Evolutionary conservation across 768 basidiomycete species (phyloP).

Genomic region (Glaciozyma martinii): DNA sequence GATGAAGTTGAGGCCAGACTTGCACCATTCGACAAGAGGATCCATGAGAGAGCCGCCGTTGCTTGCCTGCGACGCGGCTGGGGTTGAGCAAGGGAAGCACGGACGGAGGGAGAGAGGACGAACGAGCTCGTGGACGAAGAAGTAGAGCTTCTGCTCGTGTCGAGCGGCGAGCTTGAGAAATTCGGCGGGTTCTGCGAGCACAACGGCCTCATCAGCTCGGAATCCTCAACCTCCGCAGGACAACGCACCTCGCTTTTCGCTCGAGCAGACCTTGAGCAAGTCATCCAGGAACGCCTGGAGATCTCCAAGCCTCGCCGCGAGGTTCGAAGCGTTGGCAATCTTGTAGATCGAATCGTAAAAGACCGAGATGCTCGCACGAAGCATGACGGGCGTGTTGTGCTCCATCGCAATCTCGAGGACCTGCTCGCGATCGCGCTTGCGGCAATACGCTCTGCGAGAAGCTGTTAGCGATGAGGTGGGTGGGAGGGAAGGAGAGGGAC

Average conservation of each 20-base stretch:
- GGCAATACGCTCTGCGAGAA: slow-evolving; percentile 21
- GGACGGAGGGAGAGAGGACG: neutral
- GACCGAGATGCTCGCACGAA: slow-evolving; percentile 19
- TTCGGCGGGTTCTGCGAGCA: slow-evolving; percentile 10
- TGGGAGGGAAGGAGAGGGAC: neutral
- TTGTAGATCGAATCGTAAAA: slow-evolving; percentile 28
- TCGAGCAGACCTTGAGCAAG: slow-evolving; percentile 1
- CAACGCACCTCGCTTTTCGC: slow-evolving; percentile 6
- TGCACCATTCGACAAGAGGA: slow-evolving; percentile 19
- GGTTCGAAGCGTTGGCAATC: slow-evolving; percentile 23
- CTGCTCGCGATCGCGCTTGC: slow-evolving; percentile 24
- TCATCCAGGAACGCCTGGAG: slow-evolving; percentile 28
- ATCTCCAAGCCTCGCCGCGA: slow-evolving; percentile 23
- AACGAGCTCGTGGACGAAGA: slow-evolving; percentile 26
- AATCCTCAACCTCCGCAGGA: neutral
- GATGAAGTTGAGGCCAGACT: slow-evolving; percentile 21
- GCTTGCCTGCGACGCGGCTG: neutral
- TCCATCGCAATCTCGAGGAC: slow-evolving; percentile 22
- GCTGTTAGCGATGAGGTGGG: neutral
- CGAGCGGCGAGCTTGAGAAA: slow-evolving; percentile 23
- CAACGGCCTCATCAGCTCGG: neutral
- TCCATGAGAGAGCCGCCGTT: slow-evolving; percentile 15
- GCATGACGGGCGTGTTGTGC: slow-evolving; percentile 13
- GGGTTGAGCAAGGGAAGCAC: neutral
- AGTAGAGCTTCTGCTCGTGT: slow-evolving; percentile 27